phyloP scores from a whole-genome alignment of 805 yeast genomes.

The Kodamaea nitidulidarum region DNA sequence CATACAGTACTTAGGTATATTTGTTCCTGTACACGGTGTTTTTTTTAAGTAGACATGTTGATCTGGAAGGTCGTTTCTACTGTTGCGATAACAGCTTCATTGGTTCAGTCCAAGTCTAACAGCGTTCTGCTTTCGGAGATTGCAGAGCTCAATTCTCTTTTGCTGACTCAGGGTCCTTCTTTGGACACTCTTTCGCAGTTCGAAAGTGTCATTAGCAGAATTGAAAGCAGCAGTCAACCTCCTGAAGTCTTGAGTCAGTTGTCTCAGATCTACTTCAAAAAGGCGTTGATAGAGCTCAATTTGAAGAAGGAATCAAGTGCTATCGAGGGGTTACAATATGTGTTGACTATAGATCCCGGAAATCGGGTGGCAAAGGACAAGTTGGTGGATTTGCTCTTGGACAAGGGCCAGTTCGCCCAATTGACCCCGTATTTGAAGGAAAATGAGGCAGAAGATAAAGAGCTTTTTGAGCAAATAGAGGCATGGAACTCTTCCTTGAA shows the following conservation, averaged over 20 bases:
- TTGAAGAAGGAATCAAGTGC: slow-evolving; percentile 54
- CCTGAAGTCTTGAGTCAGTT: slow-evolving; percentile 16
- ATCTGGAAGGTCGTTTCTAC: slow-evolving; percentile 5
- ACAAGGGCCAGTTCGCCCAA: slow-evolving; percentile 46
- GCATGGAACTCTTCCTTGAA: slow-evolving; percentile 16
- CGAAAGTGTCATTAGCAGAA: slow-evolving; percentile 11
- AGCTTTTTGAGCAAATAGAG: slow-evolving; percentile 13
- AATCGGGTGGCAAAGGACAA: slow-evolving; percentile 48
- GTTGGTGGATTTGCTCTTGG: slow-evolving; percentile 46
- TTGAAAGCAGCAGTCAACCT: slow-evolving; percentile 5
- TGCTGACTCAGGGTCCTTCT: slow-evolving; percentile 30
- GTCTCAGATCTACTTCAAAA: slow-evolving; percentile 51
- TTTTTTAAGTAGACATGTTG: slow-evolving; percentile 4
- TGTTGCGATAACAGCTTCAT: slow-evolving; percentile 1
- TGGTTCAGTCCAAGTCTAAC: neutral
- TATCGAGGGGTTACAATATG: slow-evolving; percentile 46
- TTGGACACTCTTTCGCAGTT: slow-evolving; percentile 23
- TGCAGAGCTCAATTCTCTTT: slow-evolving; percentile 11
- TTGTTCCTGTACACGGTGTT: neutral
- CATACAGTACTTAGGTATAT: neutral
- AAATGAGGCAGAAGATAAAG: neutral
- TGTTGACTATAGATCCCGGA: slow-evolving; percentile 39
- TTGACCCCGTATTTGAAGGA: slow-evolving; percentile 4
- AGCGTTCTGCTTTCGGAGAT: slow-evolving; percentile 4
- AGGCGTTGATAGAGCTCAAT: slow-evolving; percentile 58